A percentile compares a stretch with the other conserved stretches of the same genome.
Evolutionary conservation across 805 yeast species (phyloP).

Genomic region (Tetrapisispora arboricola): DNA sequence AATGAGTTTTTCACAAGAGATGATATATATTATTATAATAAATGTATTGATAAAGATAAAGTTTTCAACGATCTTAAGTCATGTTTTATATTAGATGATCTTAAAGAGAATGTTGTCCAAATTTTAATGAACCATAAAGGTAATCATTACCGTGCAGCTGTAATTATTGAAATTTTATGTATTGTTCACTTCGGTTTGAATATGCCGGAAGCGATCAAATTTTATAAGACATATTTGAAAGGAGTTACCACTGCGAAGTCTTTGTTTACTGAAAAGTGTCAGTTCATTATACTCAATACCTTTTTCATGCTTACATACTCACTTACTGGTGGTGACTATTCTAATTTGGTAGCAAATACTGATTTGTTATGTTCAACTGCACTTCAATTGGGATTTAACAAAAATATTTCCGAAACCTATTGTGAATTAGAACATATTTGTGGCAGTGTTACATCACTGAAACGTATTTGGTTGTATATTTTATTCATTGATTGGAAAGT

Average conservation of each 20-base stretch:
- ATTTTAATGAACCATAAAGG: constrained; percentile 7
- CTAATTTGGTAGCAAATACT: constrained; percentile 12
- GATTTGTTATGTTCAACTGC: constrained; percentile 12
- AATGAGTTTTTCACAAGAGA: constrained; percentile 10
- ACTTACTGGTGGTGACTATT: constrained; percentile 18
- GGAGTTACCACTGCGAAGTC: constrained; percentile 23
- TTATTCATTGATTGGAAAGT: constrained; percentile 17
- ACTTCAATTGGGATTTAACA: constrained; percentile 17
- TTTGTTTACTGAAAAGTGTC: constrained; percentile 22
- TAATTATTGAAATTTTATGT: constrained; percentile 17
- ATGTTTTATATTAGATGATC: constrained; percentile 7
- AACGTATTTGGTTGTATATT: constrained; percentile 22
- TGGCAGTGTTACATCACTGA: constrained; percentile 15
- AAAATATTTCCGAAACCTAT: constrained; percentile 12
- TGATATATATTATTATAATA: constrained; percentile 9
- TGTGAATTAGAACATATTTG: constrained; percentile 9
- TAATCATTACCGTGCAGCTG: constrained; percentile 23
- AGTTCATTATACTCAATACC: constrained; percentile 17
- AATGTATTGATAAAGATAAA: constrained; percentile 13
- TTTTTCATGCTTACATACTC: constrained; percentile 1
- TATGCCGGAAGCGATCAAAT: constrained; percentile 14
- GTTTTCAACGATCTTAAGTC: constrained; percentile 14
- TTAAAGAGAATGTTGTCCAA: constrained; percentile 4
- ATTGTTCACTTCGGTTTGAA: constrained; percentile 9
- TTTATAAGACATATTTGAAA: constrained; percentile 15